Base-by-base conservation (phyloP, 305 asterid genomes). In the Solanum hybrid region DNA sequence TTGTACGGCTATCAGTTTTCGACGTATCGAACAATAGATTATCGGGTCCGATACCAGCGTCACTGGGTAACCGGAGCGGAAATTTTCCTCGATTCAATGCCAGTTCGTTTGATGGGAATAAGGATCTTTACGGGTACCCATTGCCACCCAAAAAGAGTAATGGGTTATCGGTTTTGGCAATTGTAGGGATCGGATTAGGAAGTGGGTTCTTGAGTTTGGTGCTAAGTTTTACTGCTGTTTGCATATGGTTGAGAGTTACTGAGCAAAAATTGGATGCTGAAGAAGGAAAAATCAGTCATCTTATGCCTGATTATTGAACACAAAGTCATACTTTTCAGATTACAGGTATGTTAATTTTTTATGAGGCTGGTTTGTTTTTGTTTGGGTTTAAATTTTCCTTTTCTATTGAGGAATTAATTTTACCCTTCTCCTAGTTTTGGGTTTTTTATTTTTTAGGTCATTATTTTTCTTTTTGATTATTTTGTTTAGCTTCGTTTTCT, bases 111-210 rank as follows among this genome's bases (percentile, higher is more conserved):
- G 93, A 80, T 78, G 98, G 99, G 91, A 97, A 97, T 77, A 95
- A 94, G 90, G 97, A 94, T 56, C 95, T 97, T 6, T 97, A 94
- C 85, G 99, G 99, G 42, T 94, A 93, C 90, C 99, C 99, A 5
- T 89, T 96, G 88, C 92, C 95, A 88, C 95, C 96, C 38, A 93
- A 93, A 95, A 96, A 89, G 89, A 93, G 91, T 37, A 96, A 79
- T 86, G 99, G 98, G 84, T 91, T 97, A 24, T 95, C 98, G 11
- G 89, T 96, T 10, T 24, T 95, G 91, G 93, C 93, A 10, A 96
- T 97, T 38, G 99, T 97, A 17, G 99, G 98, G 92, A 97, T 97
- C 94, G 99, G 99, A 84, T 94, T 97, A 37, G 99, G 98, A 11
- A 97, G 99, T 87, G 99, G 99, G 91, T 90, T 97, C 22, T 80